Evolutionary conservation across 176 grass and related monocot genomes (phyloP), one percentile per base, ranked within the genome.

Genomic region (Phragmites australis): DNA sequence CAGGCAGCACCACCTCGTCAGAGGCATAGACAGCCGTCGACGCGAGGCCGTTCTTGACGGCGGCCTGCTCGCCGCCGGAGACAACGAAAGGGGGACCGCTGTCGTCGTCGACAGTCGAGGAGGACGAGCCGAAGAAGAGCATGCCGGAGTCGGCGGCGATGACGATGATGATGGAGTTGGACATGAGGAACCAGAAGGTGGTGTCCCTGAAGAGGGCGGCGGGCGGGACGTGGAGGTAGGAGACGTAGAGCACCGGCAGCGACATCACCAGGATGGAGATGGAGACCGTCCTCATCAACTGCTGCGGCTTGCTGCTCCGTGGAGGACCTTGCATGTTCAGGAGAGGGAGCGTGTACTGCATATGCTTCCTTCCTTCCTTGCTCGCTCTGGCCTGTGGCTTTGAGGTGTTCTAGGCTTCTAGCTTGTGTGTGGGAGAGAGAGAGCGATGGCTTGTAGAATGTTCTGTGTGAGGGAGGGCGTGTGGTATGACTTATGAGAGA

Each of bases 131-230:
- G 45, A 85, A 85, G 87, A 85, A 89, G 88, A 93, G 72, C 48
- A 87, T 67, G 63, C 92, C 96, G 42, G 90, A 93, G 82, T 98
- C 96, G 22, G 90, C 84, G 52, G 84, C 92, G 58, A 98, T 90
- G 69, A 98, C 76, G 78, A 98, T 49, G 85, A 98, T 93, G 85
- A 98, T 90, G 84, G 90, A 93, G 78, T 98, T 98, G 46, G 88
- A 98, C 86, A 95, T 93, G 86, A 98, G 90, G 86, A 98, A 98
- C 96, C 96, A 98, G 87, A 98, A 98, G 90, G 79, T 88, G 88
- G 96, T 98, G 88, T 98, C 96, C 21, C 83, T 56, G 88, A 95
- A 63, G 74, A 98, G 92, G 3, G 88, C 68, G 43, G 83, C 82
- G 2, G 90, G 96, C 40, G 96, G 92, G 65, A 89, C 68, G 81